Percentiles rank a stretch among this genome's conserved stretches.
These are phyloP conservation scores for Globisporangium spiculum DNA, from an alignment of 352 stramenopile species.

Conservation along the genomic window DNA sequence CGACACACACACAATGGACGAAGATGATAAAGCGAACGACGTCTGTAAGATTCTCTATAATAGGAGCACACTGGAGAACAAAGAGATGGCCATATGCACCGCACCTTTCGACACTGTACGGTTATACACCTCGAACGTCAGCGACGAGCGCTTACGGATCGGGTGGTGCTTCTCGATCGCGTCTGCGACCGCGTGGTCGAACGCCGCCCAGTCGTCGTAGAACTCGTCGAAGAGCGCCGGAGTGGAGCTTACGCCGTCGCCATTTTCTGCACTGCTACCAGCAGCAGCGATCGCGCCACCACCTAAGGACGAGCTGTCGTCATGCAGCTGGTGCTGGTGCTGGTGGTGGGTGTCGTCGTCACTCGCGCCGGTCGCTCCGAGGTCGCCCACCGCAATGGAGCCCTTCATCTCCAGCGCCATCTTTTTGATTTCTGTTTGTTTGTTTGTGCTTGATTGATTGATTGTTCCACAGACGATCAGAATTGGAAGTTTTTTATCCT, in stretches of 20 bases:
- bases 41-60: not conserved
- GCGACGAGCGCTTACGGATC: slow-evolving; percentile 78
- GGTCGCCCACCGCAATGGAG: slow-evolving; percentile 7
- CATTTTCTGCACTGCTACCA: not conserved
- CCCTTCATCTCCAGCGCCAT: slow-evolving; percentile 7
- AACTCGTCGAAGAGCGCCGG: slow-evolving; percentile 62
- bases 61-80: not conserved
- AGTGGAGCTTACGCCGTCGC: not conserved
- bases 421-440: not conserved
- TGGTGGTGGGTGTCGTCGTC: slow-evolving; percentile 4
- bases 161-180: slow-evolving; percentile 68
- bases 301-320: not conserved
- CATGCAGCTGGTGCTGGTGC: not conserved
- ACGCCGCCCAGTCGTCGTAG: slow-evolving; percentile 73
- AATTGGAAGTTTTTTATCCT: not conserved
- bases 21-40: not conserved
- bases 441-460: not conserved
- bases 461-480: not conserved
- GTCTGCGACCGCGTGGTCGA: slow-evolving; percentile 56
- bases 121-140: slow-evolving; percentile 86
- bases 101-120: slow-evolving; percentile 76
- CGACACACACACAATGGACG: not conserved
- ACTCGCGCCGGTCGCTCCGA: not conserved
- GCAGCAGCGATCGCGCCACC: not conserved
- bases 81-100: not conserved